Evolutionary conservation across 1,284 basidiomycete genomes (phyloP).

Genomic region (Cutaneotrichosporon mucoides): DNA sequence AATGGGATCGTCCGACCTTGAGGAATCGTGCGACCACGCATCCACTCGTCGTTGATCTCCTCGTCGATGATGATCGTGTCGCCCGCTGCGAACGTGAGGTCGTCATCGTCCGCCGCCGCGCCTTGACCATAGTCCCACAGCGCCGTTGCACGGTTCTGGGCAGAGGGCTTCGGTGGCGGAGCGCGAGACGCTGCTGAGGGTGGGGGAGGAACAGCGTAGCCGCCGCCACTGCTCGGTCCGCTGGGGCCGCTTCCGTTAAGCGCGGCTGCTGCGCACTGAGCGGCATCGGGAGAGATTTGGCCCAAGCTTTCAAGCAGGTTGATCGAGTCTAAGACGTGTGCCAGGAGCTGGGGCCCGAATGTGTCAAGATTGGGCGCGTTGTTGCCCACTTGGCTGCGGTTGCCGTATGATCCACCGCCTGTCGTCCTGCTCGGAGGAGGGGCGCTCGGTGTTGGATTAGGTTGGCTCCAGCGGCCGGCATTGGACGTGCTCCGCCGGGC

Average conservation of each 20-base stretch:
- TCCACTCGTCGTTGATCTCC: constrained; percentile 47
- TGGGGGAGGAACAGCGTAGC: not conserved
- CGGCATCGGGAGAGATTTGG: constrained; percentile 29
- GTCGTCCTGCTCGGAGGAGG: too few relatives aligned
- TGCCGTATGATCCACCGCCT: too few relatives aligned
- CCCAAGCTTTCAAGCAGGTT: constrained; percentile 33
- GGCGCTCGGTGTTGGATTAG: not conserved
- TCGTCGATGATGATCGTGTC: constrained; percentile 44
- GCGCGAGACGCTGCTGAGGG: not conserved
- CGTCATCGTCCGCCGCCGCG: constrained; percentile 29
- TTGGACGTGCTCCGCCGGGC: not conserved
- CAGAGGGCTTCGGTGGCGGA: not conserved
- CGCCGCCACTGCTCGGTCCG: not conserved
- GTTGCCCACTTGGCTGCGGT: too few relatives aligned
- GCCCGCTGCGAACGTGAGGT: constrained; percentile 39
- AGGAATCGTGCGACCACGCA: constrained; percentile 37
- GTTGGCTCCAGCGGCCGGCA: too few relatives aligned
- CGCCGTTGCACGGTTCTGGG: constrained; percentile 27
- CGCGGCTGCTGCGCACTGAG: not conserved
- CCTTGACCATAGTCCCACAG: constrained; percentile 45
- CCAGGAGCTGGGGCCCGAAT: constrained; percentile 23
- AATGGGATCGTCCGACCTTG: constrained; percentile 29
- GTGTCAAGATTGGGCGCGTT: not conserved
- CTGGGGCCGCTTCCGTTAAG: not conserved
- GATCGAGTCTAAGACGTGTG: constrained; percentile 37